Base-by-base conservation (phyloP, 257 asterid genomes). In the Gentiana macrophylla region DNA sequence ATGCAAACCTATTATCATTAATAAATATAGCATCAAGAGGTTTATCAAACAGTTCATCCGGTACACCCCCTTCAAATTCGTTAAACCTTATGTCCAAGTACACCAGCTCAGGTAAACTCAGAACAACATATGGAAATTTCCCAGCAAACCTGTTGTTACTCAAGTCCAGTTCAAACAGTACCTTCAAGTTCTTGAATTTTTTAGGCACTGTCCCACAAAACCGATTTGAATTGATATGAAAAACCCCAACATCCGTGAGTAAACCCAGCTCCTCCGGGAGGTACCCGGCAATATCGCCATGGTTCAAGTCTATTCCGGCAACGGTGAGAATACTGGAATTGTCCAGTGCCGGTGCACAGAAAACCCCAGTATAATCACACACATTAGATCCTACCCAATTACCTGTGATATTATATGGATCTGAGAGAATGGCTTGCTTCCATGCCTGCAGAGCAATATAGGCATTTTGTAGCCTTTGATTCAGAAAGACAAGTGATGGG, bases 131-230 rank as follows among this genome's bases (percentile, higher is more conserved):
- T 63, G 96, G 96, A 48, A 87, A 87, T 67, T 80, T 87, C 2
- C 96, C 96, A 1, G 89, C 94, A 53, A 87, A 87, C 58, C 94
- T 77, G 77, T 87, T 87, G 79, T 87, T 84, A 61, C 96, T 87
- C 75, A 84, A 38, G 67, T 87, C 96, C 38, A 87, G 71, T 77
- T 87, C 96, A 70, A 78, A 87, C 8, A 87, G 74, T 11, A 62
- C 47, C 75, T 70, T 82, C 80, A 78, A 63, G 3, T 84, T 67
- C 61, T 53, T 72, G 62, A 87, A 82, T 1, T 74, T 84, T 49
- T 58, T 69, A 0, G 94, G 96, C 4, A 87, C 67, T 0, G 86
- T 74, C 10, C 96, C 96, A 49, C 96, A 87, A 57, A 87, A 87
- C 15, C 96, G 68, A 79, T 84, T 87, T 52, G 87, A 76, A 61